Evolutionary conservation across 306 rosid species (phyloP).

Genomic region (Rubus idaeus): DNA sequence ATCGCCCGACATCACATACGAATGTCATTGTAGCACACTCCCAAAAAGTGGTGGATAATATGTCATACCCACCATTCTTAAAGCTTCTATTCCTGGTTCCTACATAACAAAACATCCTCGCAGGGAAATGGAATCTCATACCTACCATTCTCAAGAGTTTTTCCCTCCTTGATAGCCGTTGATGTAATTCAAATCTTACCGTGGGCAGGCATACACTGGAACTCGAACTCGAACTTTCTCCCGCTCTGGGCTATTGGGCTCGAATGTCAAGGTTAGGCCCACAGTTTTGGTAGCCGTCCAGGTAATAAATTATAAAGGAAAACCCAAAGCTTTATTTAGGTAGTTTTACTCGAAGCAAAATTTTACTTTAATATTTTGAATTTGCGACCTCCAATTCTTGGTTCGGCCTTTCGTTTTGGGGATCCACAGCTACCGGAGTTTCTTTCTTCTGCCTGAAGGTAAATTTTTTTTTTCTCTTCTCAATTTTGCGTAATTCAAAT

Average conservation of each 20-base stretch:
- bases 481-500: not conserved
- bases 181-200: not conserved
- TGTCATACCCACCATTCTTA: not conserved
- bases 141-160: not conserved
- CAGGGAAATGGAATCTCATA: not conserved
- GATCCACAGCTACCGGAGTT: not conserved
- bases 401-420: constrained; percentile 11
- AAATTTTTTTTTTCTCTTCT: not conserved
- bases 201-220: not conserved
- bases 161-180: constrained; percentile 9
- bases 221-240: not conserved
- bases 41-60: not conserved
- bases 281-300: not conserved
- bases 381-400: not conserved
- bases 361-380: not conserved
- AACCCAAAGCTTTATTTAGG: not conserved
- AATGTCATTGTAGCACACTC: not conserved
- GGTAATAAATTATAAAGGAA: not conserved
- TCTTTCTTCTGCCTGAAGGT: constrained; percentile 13
- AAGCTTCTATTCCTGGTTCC: not conserved
- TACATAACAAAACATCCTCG: not conserved
- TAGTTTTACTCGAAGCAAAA: not conserved
- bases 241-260: not conserved
- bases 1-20: not conserved
- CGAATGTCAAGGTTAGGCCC: constrained; percentile 3